Conservation (phyloP, 2,329 filamentous ascomycete genomes). For the Acrodontium crateriforme region DNA sequence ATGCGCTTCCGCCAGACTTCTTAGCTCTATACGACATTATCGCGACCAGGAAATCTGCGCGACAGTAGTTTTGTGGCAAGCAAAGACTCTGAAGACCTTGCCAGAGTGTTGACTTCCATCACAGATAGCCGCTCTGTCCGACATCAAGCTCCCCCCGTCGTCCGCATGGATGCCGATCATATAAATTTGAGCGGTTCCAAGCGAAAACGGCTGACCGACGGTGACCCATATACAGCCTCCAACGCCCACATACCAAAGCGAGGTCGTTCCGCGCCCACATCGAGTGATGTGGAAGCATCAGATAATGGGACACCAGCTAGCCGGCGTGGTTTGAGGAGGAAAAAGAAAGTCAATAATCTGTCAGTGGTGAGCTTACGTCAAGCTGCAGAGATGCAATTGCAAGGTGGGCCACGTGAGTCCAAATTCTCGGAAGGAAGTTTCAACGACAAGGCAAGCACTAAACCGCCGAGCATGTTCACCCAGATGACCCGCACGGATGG, state of each 20-base stretch:
- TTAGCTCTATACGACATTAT: too few species aligned
- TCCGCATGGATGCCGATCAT: too few species aligned
- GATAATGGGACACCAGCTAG: constrained; percentile 13
- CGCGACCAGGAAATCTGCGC: too few species aligned
- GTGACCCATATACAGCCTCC: constrained; percentile 9
- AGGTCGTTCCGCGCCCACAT: constrained; percentile 11
- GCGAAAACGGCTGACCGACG: constrained; percentile 15
- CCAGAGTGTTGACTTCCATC: too few species aligned
- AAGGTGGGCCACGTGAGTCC: constrained; percentile 37
- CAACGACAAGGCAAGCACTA: constrained; percentile 62
- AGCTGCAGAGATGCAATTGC: constrained; percentile 13
- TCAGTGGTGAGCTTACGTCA: constrained; percentile 22
- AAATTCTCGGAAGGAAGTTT: constrained; percentile 69
- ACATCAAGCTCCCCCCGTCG: too few species aligned
- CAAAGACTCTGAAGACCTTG: too few species aligned
- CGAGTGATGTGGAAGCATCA: constrained; percentile 10
- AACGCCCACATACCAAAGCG: constrained; percentile 18
- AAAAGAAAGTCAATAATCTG: constrained; percentile 21
- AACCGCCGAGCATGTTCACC: constrained; percentile 56
- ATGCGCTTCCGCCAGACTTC: too few species aligned
- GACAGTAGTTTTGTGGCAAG: too few species aligned
- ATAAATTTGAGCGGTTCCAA: constrained; percentile 20
- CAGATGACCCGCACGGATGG: constrained; percentile 24
- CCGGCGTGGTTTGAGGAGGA: constrained; percentile 18
- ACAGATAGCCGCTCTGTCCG: too few species aligned